Conservation (phyloP, 1,139 yeast genomes). For the Scheffersomyces stambukii region DNA sequence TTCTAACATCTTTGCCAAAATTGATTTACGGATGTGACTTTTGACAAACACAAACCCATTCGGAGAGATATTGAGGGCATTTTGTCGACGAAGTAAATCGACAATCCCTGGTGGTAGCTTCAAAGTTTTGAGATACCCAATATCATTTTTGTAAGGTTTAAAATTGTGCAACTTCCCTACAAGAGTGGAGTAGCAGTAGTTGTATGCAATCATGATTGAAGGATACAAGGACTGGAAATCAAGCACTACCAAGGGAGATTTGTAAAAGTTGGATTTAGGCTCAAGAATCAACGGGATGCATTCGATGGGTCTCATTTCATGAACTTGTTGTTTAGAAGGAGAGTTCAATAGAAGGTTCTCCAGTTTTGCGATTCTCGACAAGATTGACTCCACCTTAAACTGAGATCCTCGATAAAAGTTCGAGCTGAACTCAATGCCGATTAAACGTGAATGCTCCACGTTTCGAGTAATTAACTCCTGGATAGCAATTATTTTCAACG, state of each 20-base stretch:
- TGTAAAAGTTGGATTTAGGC: constrained; percentile 80
- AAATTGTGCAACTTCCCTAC: constrained; percentile 64
- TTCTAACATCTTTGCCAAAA: constrained; percentile 76
- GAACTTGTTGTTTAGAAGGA: constrained; percentile 79
- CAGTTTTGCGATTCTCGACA: constrained; percentile 67
- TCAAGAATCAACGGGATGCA: constrained; percentile 91
- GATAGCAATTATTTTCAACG: constrained; percentile 47
- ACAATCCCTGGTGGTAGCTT: constrained; percentile 56
- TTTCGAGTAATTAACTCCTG: constrained; percentile 69
- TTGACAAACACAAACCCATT: constrained; percentile 82
- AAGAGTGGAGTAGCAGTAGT: constrained; percentile 86
- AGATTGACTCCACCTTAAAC: constrained; percentile 82
- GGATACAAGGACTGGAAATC: constrained; percentile 96
- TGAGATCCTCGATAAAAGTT: constrained; percentile 91
- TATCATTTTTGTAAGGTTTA: constrained; percentile 30
- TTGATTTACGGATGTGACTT: constrained; percentile 60
- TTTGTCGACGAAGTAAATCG: constrained; percentile 46
- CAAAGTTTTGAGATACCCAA: constrained; percentile 40
- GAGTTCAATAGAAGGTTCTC: constrained; percentile 73
- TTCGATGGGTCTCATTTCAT: constrained; percentile 80
- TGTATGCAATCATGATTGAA: constrained; percentile 85
- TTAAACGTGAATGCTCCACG: constrained; percentile 77
- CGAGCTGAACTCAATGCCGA: constrained; percentile 88
- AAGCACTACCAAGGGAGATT: constrained; percentile 81
- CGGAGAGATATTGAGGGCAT: constrained; percentile 64